phyloP scores from a whole-genome alignment of 2,329 filamentous ascomycete species.

The Simplicillium sp. region DNA sequence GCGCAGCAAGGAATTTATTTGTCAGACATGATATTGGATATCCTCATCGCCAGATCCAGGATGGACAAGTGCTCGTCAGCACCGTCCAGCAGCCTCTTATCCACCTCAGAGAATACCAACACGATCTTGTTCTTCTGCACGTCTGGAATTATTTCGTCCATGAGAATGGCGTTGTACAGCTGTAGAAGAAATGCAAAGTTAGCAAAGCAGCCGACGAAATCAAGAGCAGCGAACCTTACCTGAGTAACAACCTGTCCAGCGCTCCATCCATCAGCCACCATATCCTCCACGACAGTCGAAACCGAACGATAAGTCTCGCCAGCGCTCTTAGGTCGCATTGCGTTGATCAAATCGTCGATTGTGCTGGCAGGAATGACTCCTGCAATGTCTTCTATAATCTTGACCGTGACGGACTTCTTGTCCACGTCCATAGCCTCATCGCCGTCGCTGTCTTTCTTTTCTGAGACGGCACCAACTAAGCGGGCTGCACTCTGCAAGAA shows the following conservation, averaged over 20 bases:
- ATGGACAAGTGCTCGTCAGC: constrained; percentile 92
- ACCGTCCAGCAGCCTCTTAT: constrained; percentile 90
- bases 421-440: constrained; percentile 55
- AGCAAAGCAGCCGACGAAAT: no score
- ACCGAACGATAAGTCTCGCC: constrained; percentile 63
- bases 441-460: constrained; percentile 35
- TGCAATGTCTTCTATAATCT: constrained; percentile 86
- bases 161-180: constrained; percentile 75
- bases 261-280: constrained; percentile 96
- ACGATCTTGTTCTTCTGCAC: constrained; percentile 86
- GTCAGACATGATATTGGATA: constrained; percentile 61
- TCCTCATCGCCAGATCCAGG: constrained; percentile 72
- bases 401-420: constrained; percentile 58
- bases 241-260: constrained; percentile 79
- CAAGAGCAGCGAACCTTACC: constrained; percentile 32
- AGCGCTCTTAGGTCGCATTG: constrained; percentile 63
- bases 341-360: constrained; percentile 59
- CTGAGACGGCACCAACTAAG: constrained; percentile 61
- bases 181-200: constrained; percentile 21
- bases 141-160: constrained; percentile 76
- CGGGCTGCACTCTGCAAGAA: constrained; percentile 91
- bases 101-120: constrained; percentile 81
- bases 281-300: constrained; percentile 72
- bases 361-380: constrained; percentile 78
- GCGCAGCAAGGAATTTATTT: constrained; percentile 15